A percentile compares a stretch with the other conserved stretches of the same genome.
These are phyloP conservation scores for Marasmius fiardii DNA, from an alignment of 1,284 basidiomycete species.

Conservation along the genomic window DNA sequence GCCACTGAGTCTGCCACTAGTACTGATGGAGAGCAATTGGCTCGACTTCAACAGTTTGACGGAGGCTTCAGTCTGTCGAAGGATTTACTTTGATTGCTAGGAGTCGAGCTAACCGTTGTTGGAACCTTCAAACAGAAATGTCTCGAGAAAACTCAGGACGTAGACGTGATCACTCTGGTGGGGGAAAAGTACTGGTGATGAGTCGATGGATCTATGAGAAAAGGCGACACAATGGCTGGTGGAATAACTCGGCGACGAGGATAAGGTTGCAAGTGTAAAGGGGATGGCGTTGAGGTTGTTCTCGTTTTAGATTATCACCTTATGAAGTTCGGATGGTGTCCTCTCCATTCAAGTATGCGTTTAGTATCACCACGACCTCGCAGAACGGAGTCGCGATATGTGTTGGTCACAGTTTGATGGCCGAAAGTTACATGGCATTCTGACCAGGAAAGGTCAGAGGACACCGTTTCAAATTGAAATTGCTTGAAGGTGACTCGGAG, in stretches of 20 bases:
- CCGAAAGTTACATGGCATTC: too few relatives aligned
- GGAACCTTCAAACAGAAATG: neutral
- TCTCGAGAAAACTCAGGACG: neutral
- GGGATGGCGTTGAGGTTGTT: neutral
- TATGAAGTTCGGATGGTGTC: too few relatives aligned
- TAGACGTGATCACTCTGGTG: conserved; percentile 1
- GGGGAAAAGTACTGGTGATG: conserved; percentile 1
- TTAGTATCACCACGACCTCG: too few relatives aligned
- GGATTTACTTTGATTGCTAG: neutral
- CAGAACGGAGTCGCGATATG: too few relatives aligned
- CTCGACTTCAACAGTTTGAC: conserved; percentile 5
- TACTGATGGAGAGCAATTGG: neutral
- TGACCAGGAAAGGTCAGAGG: too few relatives aligned
- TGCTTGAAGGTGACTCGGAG: too few relatives aligned
- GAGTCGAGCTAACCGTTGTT: neutral
- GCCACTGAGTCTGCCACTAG: too few relatives aligned
- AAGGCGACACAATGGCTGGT: conserved; percentile 7
- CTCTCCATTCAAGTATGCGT: too few relatives aligned
- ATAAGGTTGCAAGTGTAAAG: neutral
- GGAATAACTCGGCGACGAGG: neutral
- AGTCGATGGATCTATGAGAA: neutral
- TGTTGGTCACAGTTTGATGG: too few relatives aligned
- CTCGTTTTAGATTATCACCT: too few relatives aligned
- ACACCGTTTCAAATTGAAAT: too few relatives aligned
- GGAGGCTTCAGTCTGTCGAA: neutral